Conservation (phyloP, 208 protist species). For the Endotrypanum monterogeii region DNA sequence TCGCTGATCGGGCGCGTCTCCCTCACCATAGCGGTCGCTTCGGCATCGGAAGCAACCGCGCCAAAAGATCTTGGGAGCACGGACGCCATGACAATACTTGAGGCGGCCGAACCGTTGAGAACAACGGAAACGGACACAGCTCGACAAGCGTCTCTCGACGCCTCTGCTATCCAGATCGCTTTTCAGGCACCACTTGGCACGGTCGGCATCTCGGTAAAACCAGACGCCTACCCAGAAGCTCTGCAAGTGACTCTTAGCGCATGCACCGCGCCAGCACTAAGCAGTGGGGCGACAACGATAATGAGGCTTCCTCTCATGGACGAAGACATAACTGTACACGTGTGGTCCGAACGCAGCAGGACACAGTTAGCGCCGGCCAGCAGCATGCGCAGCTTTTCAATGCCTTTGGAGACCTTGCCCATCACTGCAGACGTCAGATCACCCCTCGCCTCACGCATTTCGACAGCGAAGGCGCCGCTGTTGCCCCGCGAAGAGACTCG, state of each 20-base stretch:
- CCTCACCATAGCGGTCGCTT: neutral
- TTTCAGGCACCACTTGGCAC: constrained; percentile 21
- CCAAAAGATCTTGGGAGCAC: neutral
- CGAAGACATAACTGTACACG: constrained; percentile 6
- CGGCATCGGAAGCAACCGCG: neutral
- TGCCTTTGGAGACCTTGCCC: neutral
- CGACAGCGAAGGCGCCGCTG: neutral
- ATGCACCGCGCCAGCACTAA: neutral
- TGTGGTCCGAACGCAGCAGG: neutral
- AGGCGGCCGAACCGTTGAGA: neutral
- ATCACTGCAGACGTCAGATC: no score
- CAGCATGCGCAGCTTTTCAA: neutral
- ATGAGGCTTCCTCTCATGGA: constrained; percentile 11
- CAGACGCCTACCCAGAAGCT: constrained; percentile 28
- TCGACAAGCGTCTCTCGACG: neutral
- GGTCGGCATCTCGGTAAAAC: constrained; percentile 10
- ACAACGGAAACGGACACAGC: neutral
- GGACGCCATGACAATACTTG: neutral
- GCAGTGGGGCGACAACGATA: neutral
- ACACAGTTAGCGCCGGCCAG: neutral
- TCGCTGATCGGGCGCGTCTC: constrained; percentile 6
- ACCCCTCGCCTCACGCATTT: no score
- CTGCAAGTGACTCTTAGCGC: constrained; percentile 22
- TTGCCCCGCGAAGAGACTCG: neutral
- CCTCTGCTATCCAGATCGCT: constrained; percentile 4